Conservation (phyloP, 2,329 filamentous ascomycete species). For the Claviceps maximensis region DNA sequence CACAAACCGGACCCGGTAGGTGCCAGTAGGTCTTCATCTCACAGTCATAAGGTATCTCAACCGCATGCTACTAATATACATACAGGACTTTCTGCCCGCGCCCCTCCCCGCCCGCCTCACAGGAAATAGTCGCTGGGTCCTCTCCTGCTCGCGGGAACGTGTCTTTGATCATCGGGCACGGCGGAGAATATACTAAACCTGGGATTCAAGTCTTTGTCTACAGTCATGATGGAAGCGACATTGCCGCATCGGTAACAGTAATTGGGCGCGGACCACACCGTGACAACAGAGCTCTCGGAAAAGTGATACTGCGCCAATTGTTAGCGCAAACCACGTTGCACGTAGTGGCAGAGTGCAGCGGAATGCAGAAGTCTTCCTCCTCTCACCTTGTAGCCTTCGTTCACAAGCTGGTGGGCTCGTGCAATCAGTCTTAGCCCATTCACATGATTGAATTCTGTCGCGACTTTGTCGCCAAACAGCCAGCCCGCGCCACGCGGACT, state of each 20-base stretch:
- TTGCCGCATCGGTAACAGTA: conserved; percentile 95
- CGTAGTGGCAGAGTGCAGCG: background rate
- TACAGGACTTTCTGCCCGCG: conserved; percentile 16
- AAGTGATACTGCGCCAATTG: conserved; percentile 63
- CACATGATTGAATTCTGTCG: conserved; percentile 93
- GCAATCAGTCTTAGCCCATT: conserved; percentile 94
- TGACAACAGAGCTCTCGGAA: conserved; percentile 86
- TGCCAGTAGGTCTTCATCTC: conserved; percentile 16
- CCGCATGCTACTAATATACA: conserved; percentile 30
- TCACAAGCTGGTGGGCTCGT: conserved; percentile 93
- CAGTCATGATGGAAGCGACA: conserved; percentile 90
- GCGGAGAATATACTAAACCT: conserved; percentile 88
- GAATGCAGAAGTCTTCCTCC: background rate
- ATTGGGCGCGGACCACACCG: conserved; percentile 95
- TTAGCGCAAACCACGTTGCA: background rate
- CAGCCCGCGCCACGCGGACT: conserved; percentile 94
- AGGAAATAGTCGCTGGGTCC: conserved; percentile 61
- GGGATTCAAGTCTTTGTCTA: conserved; percentile 71
- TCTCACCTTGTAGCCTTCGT: conserved; percentile 86
- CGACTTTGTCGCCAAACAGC: conserved; percentile 93
- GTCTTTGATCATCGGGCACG: conserved; percentile 73
- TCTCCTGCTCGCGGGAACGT: conserved; percentile 59
- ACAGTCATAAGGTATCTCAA: conserved; percentile 28
- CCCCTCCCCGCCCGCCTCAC: conserved; percentile 23
- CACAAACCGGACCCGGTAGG: conserved; percentile 3